These are phyloP conservation scores for Mycena filopes DNA, from an alignment of 768 basidiomycete genomes.

Conservation along the genomic window DNA sequence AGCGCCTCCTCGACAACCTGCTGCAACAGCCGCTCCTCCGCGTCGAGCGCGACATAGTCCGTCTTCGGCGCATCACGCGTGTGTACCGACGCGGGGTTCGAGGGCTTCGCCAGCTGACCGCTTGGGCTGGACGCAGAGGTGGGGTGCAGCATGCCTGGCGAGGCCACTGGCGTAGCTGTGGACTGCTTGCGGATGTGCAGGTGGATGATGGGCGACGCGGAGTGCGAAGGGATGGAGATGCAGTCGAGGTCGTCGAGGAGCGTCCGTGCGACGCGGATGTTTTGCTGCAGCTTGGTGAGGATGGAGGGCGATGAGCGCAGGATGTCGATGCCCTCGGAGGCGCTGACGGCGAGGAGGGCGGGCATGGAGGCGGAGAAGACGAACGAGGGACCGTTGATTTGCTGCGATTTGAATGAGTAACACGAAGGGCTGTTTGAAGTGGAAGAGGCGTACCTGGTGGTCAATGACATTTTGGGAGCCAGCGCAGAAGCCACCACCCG, in stretches of 20 bases:
- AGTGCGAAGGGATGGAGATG: constrained; percentile 87
- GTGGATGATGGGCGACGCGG: constrained; percentile 89
- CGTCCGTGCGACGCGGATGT: constrained; percentile 79
- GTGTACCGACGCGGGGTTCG: constrained; percentile 59
- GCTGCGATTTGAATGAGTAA: constrained; percentile 53
- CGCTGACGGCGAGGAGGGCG: constrained; percentile 86
- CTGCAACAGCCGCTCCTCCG: constrained; percentile 86
- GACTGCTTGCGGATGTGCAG: constrained; percentile 64
- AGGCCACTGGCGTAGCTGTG: neutral
- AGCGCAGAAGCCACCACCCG: constrained; percentile 95
- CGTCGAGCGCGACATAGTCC: constrained; percentile 64
- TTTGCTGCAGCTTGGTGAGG: constrained; percentile 81
- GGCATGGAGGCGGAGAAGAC: constrained; percentile 98
- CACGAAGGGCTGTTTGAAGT: neutral
- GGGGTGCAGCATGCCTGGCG: constrained; percentile 35
- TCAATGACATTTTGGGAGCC: constrained; percentile 84
- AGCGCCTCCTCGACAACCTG: constrained; percentile 92
- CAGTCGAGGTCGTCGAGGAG: constrained; percentile 84
- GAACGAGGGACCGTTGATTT: constrained; percentile 94
- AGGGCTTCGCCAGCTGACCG: constrained; percentile 49
- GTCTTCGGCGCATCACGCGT: constrained; percentile 58
- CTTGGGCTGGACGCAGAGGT: constrained; percentile 38
- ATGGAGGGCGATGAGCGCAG: constrained; percentile 81
- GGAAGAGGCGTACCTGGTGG: constrained; percentile 69
- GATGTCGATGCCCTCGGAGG: constrained; percentile 86